phyloP scores from a whole-genome alignment of 2,329 filamentous ascomycete genomes.

The Thielaviopsis ethacetica region DNA sequence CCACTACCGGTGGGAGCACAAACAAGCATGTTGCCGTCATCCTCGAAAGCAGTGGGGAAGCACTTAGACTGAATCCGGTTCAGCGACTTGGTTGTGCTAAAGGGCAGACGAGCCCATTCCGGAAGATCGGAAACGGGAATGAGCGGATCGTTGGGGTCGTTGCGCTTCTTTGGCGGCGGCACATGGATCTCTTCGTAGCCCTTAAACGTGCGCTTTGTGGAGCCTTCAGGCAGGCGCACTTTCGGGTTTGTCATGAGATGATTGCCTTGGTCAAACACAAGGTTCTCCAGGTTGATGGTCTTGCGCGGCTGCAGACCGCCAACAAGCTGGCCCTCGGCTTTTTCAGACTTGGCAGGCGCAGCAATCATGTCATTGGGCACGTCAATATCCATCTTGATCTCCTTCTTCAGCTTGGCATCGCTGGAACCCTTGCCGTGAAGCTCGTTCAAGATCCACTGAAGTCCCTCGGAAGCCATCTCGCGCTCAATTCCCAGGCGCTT shows the following conservation, averaged over 20 bases:
- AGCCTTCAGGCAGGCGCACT: constrained; percentile 82
- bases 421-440: constrained; percentile 55
- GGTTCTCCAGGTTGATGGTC: constrained; percentile 84
- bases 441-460: constrained; percentile 76
- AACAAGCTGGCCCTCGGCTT: constrained; percentile 50
- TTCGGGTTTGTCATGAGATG: constrained; percentile 99
- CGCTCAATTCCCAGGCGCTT: constrained; percentile 64
- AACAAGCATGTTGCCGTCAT: constrained; percentile 94
- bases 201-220: constrained; percentile 89
- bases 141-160: constrained; percentile 61
- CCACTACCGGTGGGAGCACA: constrained; percentile 94
- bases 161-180: constrained; percentile 75
- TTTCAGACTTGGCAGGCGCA: constrained; percentile 33
- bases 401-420: constrained; percentile 47
- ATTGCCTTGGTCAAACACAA: constrained; percentile 94
- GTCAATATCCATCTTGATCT: constrained; percentile 93
- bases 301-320: constrained; percentile 76
- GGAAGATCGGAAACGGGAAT: constrained; percentile 79
- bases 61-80: constrained; percentile 95
- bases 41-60: constrained; percentile 75
- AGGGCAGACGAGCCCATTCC: constrained; percentile 78
- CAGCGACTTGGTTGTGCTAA: constrained; percentile 69
- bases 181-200: constrained; percentile 98
- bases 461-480: constrained; percentile 79
- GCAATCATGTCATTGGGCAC: constrained; percentile 38